A percentile compares a stretch with the other conserved stretches of the same genome.
phyloP scores from a whole-genome alignment of 768 basidiomycete genomes.

The Fibroporia radiculosa region DNA sequence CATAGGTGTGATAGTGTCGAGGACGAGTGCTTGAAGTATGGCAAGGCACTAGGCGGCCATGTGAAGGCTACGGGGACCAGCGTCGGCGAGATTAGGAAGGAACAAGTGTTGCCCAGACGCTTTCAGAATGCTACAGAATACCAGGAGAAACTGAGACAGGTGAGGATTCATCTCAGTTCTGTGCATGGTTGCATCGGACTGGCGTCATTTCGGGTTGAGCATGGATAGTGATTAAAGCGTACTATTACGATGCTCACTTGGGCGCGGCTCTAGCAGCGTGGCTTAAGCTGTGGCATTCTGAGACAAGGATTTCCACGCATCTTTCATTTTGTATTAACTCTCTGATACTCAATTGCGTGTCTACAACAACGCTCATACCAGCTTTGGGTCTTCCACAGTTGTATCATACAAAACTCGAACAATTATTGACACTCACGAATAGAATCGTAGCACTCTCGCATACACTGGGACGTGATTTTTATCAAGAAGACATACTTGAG shows the following conservation, averaged over 20 bases:
- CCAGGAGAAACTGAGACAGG: conserved; percentile 77
- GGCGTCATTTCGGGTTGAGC: too few species aligned
- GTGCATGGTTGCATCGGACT: too few species aligned
- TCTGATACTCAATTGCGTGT: too few species aligned
- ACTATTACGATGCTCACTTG: too few species aligned
- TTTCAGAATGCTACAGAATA: conserved; percentile 60
- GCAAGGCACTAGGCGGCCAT: conserved; percentile 63
- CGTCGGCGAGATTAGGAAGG: conserved; percentile 64
- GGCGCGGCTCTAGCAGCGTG: neutral
- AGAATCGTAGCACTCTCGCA: conserved; percentile 53
- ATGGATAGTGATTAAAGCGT: too few species aligned
- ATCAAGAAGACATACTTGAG: conserved; percentile 45
- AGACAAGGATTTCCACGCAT: neutral
- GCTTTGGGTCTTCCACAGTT: neutral
- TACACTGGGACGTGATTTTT: conserved; percentile 56
- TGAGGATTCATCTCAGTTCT: too few species aligned
- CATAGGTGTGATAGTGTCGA: conserved; percentile 56
- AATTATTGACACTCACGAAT: conserved; percentile 61
- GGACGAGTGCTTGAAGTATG: conserved; percentile 56
- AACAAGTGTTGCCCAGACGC: conserved; percentile 63
- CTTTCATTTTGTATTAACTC: too few species aligned
- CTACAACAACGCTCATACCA: neutral
- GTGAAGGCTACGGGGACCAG: conserved; percentile 57
- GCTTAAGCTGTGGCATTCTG: neutral
- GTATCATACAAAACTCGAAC: conserved; percentile 63